Conservation (phyloP, 768 basidiomycete genomes). For the Auriscalpium orientale region DNA sequence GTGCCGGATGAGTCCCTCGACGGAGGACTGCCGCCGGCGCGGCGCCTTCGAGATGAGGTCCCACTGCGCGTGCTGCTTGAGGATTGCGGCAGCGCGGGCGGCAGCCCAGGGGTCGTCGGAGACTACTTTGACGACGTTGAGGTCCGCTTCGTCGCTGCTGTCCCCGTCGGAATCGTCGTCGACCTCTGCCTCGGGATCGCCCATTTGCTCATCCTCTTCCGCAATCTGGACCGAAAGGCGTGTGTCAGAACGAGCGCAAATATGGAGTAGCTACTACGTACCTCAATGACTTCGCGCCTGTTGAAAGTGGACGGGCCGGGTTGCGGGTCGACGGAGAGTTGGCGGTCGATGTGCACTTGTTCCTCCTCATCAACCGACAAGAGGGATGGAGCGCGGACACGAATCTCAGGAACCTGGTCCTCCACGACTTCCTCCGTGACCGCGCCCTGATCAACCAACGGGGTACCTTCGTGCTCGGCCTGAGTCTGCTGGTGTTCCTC, state of each 20-base stretch:
- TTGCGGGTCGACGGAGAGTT: background rate
- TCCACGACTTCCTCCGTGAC: too few species aligned
- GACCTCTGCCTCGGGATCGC: constrained; percentile 9
- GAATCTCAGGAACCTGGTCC: too few species aligned
- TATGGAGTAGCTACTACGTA: background rate
- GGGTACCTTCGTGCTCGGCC: too few species aligned
- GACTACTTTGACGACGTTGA: constrained; percentile 73
- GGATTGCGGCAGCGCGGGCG: constrained; percentile 86
- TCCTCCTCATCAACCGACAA: constrained; percentile 1
- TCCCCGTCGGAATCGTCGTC: constrained; percentile 23
- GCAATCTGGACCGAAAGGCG: background rate
- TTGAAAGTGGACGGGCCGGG: background rate
- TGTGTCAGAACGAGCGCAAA: too few species aligned
- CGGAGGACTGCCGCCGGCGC: constrained; percentile 25
- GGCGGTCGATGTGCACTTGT: background rate
- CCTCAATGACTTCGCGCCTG: background rate
- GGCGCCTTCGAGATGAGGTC: constrained; percentile 63
- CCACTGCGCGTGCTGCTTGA: constrained; percentile 80
- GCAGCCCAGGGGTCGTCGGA: constrained; percentile 82
- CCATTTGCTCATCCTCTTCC: constrained; percentile 11
- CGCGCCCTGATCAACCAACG: too few species aligned
- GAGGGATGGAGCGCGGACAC: too few species aligned
- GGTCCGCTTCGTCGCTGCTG: constrained; percentile 34
- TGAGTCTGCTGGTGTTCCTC: too few species aligned
- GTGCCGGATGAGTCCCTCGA: constrained; percentile 27